Conservation (phyloP, 1,284 basidiomycete genomes). For the Rhodofomes roseus region DNA sequence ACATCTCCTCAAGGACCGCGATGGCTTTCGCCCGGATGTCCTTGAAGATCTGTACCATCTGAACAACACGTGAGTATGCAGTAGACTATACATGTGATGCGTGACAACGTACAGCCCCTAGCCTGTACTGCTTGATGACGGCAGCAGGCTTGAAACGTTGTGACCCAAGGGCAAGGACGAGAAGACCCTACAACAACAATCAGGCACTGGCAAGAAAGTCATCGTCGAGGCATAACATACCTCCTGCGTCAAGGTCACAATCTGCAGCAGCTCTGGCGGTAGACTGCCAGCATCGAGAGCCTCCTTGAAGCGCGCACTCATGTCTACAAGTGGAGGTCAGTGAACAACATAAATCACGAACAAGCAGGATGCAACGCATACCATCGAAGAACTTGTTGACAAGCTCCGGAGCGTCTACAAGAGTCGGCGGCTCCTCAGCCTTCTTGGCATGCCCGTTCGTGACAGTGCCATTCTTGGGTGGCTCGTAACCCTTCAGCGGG, state of each 20-base stretch:
- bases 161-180: slow-evolving; percentile 62
- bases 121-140: slow-evolving; percentile 68
- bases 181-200: slow-evolving; percentile 47
- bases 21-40: slow-evolving; percentile 50
- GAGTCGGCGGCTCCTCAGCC: slow-evolving; percentile 60
- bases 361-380: slow-evolving; percentile 23
- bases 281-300: slow-evolving; percentile 35
- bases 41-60: slow-evolving; percentile 68
- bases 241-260: slow-evolving; percentile 72
- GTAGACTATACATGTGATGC: slow-evolving; percentile 3
- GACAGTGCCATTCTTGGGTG: slow-evolving; percentile 38
- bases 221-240: slow-evolving; percentile 29
- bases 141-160: slow-evolving; percentile 66
- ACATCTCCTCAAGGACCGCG: slow-evolving; percentile 52
- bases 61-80: neutral
- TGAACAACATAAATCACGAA: slow-evolving; percentile 5
- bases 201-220: neutral
- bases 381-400: slow-evolving; percentile 61
- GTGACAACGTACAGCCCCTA: slow-evolving; percentile 49
- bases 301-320: slow-evolving; percentile 49
- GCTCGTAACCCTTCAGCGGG: slow-evolving; percentile 59
- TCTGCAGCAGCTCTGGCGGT: slow-evolving; percentile 58
- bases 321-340: slow-evolving; percentile 33
- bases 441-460: slow-evolving; percentile 58
- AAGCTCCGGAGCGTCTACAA: slow-evolving; percentile 54